These are phyloP conservation scores for Datisca glomerata DNA, from an alignment of 306 rosid species.

Conservation along the genomic window DNA sequence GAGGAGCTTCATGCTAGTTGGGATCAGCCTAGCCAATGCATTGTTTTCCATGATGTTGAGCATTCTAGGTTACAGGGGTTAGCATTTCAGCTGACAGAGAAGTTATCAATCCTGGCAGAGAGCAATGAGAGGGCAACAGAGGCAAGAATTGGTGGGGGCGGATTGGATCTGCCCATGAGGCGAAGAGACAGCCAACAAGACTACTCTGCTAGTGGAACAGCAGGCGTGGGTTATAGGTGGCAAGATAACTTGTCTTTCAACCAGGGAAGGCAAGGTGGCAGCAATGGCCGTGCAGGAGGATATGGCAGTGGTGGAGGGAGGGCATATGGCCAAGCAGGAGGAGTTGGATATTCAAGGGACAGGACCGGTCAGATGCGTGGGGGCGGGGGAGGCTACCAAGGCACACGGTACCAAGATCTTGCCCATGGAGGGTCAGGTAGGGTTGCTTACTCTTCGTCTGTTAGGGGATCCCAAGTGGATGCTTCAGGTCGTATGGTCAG, in stretches of 20 bases:
- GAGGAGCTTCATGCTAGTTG: slow-evolving; percentile 75
- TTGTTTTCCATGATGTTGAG: slow-evolving; percentile 32
- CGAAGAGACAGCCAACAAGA: slow-evolving; percentile 90
- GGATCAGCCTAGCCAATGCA: slow-evolving; percentile 35
- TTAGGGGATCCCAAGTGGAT: slow-evolving; percentile 61
- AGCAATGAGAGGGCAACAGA: slow-evolving; percentile 88
- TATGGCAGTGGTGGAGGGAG: slow-evolving; percentile 45
- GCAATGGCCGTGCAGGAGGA: slow-evolving; percentile 49
- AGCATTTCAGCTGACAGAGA: slow-evolving; percentile 54
- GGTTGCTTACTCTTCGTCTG: slow-evolving; percentile 32
- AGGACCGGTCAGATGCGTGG: slow-evolving; percentile 30
- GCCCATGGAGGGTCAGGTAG: slow-evolving; percentile 57
- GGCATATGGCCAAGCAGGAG: slow-evolving; percentile 28
- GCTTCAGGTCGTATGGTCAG: slow-evolving; percentile 70
- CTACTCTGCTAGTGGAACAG: slow-evolving; percentile 39
- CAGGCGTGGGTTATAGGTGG: slow-evolving; percentile 55
- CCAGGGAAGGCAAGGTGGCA: slow-evolving; percentile 52
- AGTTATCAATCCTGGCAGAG: slow-evolving; percentile 70
- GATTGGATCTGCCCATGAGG: slow-evolving; percentile 63
- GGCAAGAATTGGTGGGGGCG: slow-evolving; percentile 78
- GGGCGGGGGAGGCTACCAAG: slow-evolving; percentile 37
- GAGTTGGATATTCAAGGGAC: slow-evolving; percentile 43
- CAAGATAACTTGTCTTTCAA: slow-evolving; percentile 42
- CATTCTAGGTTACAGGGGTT: neutral
- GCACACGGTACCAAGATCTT: slow-evolving; percentile 41